These are phyloP conservation scores for Simplicillium aogashimaense DNA, from an alignment of 2,329 filamentous ascomycete species.

Conservation along the genomic window DNA sequence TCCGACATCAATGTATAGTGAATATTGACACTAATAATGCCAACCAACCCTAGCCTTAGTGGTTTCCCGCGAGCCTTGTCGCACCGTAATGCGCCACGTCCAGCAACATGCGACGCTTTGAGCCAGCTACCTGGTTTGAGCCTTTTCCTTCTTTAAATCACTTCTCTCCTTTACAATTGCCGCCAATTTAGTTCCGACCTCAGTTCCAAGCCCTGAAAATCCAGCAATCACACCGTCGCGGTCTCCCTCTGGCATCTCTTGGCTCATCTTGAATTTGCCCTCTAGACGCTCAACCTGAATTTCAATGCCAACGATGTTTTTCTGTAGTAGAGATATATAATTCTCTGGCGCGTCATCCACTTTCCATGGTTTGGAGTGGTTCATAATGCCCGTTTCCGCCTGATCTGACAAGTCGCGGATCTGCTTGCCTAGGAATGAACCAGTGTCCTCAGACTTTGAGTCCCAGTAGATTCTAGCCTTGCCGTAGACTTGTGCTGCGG, in stretches of 20 bases:
- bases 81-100: too few species aligned
- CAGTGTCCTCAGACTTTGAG: constrained; percentile 30
- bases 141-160: constrained; percentile 3
- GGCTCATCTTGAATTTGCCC: constrained; percentile 60
- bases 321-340: constrained; percentile 48
- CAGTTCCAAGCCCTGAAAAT: constrained; percentile 25
- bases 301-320: constrained; percentile 51
- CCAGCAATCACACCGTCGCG: constrained; percentile 46
- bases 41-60: too few species aligned
- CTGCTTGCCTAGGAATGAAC: constrained; percentile 38
- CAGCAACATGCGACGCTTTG: too few species aligned
- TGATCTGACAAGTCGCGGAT: constrained; percentile 40
- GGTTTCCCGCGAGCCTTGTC: too few species aligned
- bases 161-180: constrained; percentile 2
- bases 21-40: too few species aligned
- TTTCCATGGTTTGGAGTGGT: constrained; percentile 39
- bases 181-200: constrained; percentile 1
- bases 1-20: too few species aligned
- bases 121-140: neutral
- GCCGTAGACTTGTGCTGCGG: constrained; percentile 55
- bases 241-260: constrained; percentile 45
- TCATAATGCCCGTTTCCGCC: constrained; percentile 46
- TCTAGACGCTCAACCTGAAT: constrained; percentile 43
- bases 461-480: constrained; percentile 43
- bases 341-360: constrained; percentile 44